These are phyloP conservation scores for Ligustrum vulgare DNA, from an alignment of 257 asterid species.

Conservation along the genomic window DNA sequence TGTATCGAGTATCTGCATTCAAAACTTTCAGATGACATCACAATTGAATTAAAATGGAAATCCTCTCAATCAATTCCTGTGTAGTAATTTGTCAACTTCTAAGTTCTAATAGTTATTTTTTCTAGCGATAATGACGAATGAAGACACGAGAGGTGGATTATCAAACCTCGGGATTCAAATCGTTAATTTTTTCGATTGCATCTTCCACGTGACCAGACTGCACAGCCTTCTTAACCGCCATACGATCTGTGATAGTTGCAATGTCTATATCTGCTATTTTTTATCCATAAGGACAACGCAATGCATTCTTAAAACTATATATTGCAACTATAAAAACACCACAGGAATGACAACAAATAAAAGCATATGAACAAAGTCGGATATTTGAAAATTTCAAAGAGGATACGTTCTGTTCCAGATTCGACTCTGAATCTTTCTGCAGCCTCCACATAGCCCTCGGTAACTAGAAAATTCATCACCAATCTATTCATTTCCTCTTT, in stretches of 20 bases:
- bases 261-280: constrained; percentile 82
- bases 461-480: constrained; percentile 83
- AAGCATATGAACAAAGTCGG: neutral
- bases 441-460: constrained; percentile 83
- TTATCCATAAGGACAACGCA: constrained; percentile 49
- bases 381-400: neutral
- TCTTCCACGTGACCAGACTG: constrained; percentile 85
- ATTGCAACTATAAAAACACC: neutral
- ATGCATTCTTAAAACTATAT: neutral
- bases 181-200: constrained; percentile 86
- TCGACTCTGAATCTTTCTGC: constrained; percentile 74
- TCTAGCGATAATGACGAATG: neutral
- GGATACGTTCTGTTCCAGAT: constrained; percentile 93
- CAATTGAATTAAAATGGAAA: neutral
- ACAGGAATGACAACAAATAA: neutral
- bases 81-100: neutral
- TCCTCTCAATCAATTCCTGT: neutral
- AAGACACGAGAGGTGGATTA: neutral
- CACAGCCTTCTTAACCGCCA: constrained; percentile 92
- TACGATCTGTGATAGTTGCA: constrained; percentile 77
- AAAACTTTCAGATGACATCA: constrained; percentile 6
- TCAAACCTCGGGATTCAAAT: constrained; percentile 84
- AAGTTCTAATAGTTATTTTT: neutral
- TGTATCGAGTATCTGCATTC: constrained; percentile 78
- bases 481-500: constrained; percentile 78